These are phyloP conservation scores for Maudiozyma barnettii DNA, from an alignment of 805 yeast species.

Conservation along the genomic window DNA sequence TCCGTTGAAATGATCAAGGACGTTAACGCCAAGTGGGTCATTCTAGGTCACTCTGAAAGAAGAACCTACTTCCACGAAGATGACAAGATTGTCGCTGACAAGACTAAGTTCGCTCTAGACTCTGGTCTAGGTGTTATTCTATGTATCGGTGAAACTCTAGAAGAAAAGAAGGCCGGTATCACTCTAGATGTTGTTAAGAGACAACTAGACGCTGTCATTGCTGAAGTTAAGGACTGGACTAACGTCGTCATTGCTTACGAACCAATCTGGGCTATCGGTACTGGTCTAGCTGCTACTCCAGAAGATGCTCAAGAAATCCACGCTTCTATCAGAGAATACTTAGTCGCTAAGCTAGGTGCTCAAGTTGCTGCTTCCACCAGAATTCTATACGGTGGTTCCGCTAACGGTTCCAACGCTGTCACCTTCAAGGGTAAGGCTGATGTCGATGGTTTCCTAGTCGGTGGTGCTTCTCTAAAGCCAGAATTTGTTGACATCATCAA, in stretches of 20 bases:
- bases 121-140: conserved; percentile 83
- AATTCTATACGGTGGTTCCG: conserved; percentile 98
- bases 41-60: conserved; percentile 98
- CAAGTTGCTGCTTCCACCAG: conserved; percentile 70
- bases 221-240: conserved; percentile 78
- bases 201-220: conserved; percentile 84
- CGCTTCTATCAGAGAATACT: conserved; percentile 74
- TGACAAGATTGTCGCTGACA: conserved; percentile 85
- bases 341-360: conserved; percentile 65
- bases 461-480: conserved; percentile 98
- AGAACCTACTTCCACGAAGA: conserved; percentile 86
- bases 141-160: conserved; percentile 96
- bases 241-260: conserved; percentile 94
- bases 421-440: conserved; percentile 87
- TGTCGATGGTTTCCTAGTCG: conserved; percentile 97
- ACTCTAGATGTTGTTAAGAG: conserved; percentile 80
- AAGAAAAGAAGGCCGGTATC: conserved; percentile 82
- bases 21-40: conserved; percentile 87
- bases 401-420: conserved; percentile 85
- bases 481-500: conserved; percentile 94
- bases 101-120: conserved; percentile 89
- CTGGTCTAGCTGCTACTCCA: conserved; percentile 98
- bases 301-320: conserved; percentile 96
- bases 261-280: conserved; percentile 99
- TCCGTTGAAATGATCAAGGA: conserved; percentile 84